Evolutionary conservation across 441 rosid species (phyloP).

Genomic region (Pelargonium myrrhifolium): DNA sequence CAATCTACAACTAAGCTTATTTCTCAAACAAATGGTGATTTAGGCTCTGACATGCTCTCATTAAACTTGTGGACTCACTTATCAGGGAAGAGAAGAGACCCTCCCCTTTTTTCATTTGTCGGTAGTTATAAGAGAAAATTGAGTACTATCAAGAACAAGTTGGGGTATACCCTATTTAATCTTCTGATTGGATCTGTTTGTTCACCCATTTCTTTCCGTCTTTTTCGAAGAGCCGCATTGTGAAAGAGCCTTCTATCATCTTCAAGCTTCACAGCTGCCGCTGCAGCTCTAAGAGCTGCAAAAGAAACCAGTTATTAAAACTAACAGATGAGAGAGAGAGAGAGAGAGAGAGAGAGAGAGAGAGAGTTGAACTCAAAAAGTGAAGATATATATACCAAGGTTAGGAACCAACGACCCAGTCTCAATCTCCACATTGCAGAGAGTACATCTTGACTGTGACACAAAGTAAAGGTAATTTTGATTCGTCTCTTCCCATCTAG

Average conservation of each 20-base stretch:
- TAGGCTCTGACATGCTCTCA: no score
- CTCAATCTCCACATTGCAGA: constrained; percentile 77
- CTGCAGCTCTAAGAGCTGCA: constrained; percentile 91
- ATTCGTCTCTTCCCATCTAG: constrained; percentile 22
- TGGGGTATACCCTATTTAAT: constrained; percentile 37
- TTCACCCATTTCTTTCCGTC: constrained; percentile 84
- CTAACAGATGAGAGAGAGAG: neutral
- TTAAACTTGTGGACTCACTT: no score
- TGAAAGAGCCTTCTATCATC: constrained; percentile 85
- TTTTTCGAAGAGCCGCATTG: constrained; percentile 82
- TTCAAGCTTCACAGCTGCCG: constrained; percentile 78
- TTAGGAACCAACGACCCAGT: constrained; percentile 66
- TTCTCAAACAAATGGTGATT: no score
- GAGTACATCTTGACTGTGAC: constrained; percentile 81
- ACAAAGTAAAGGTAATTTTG: constrained; percentile 32
- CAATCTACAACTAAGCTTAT: no score
- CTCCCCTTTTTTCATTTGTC: no score
- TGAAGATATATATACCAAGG: constrained; percentile 47
- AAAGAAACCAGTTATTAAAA: constrained; percentile 20
- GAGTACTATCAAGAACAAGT: neutral
- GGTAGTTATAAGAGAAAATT: constrained; percentile 5
- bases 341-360: neutral
- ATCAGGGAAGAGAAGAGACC: no score
- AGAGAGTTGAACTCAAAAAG: constrained; percentile 11
- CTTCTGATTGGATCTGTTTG: constrained; percentile 63